Base-by-base conservation (phyloP, 371 early-diverging fungal species). In the Actinomortierella ambigua region DNA sequence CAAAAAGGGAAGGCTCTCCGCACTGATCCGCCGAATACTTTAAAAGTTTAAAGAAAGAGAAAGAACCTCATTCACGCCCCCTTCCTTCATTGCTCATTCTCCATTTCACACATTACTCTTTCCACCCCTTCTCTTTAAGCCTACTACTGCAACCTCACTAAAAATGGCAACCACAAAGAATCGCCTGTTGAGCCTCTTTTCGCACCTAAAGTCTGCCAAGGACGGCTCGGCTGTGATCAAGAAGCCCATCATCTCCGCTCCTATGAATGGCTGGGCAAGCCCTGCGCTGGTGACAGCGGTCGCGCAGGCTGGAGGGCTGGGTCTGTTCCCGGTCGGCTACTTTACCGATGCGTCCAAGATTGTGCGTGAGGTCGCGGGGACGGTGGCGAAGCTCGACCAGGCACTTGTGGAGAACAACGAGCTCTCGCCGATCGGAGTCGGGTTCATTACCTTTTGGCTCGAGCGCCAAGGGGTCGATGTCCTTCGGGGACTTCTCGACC, bases 381-480 rank as follows among this genome's bases (percentile, higher is more conserved):
- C 34, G 4, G 52, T 71, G 14, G 55, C 55, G 9, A 49, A 51
- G 18, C 40, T 65, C 41, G 48, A 43, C 6, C 51, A 61, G n/a
- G 5, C 26, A 1, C 51, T 71, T 3, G n/a, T 55, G 7, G 51
- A 61, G 5, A 22, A 54, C 20, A 50, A 53, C 1, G 44, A 49
- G 18, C 4, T 50, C 14, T 41, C 44, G 22, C 75, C 77, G 1
- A 66, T 77, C 40, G 79, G 62, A 0, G 68, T 79, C 13, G 79
- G 77, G 2, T 79, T 77, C 47, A 64, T 79, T 27, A 70, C 75
- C 40, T 79, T 68, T 17, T 63, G 63, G 59, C 60, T 79, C 4
- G 67, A 71, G 39, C 50, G 53, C 4, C 61, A 77, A 52, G 68
- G 56, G 8, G 53, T 61, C 20, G 61, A 69, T 2, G 40, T 79